Percentiles rank a stretch among this genome's conserved stretches.
Evolutionary conservation across 2,329 filamentous ascomycete genomes (phyloP).

Genomic region (Fusarium napiforme): DNA sequence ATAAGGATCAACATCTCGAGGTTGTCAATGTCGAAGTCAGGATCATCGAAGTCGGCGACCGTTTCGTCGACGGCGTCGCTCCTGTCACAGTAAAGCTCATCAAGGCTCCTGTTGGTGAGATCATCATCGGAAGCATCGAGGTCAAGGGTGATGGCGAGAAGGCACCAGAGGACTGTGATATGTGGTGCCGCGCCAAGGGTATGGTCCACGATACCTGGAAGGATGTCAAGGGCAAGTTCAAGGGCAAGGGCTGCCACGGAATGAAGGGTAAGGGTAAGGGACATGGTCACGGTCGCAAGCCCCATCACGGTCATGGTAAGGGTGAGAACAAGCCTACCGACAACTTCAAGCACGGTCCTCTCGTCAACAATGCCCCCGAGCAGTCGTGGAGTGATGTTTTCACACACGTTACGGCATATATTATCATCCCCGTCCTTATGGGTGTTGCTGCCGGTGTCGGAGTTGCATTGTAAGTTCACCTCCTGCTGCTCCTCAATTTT

Average conservation of each 20-base stretch:
- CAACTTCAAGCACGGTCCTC: constrained; percentile 24
- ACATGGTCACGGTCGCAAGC: constrained; percentile 21
- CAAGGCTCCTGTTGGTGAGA: constrained; percentile 64
- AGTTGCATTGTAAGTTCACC: constrained; percentile 67
- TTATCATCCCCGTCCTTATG: constrained; percentile 74
- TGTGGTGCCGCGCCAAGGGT: constrained; percentile 62
- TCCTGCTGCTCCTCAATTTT: neutral
- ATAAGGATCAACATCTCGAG: constrained; percentile 62
- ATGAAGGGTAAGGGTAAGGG: constrained; percentile 17
- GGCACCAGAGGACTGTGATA: constrained; percentile 52
- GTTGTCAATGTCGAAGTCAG: constrained; percentile 66
- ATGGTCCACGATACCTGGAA: constrained; percentile 45
- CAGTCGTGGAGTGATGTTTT: constrained; percentile 60
- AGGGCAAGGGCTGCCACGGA: constrained; percentile 44
- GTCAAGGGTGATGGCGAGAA: constrained; percentile 45
- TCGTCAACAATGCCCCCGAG: constrained; percentile 32
- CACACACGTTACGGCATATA: constrained; percentile 67
- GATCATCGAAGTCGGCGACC: constrained; percentile 68
- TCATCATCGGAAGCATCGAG: constrained; percentile 64
- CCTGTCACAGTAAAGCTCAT: constrained; percentile 70
- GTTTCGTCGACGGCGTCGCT: constrained; percentile 65
- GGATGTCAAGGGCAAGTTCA: constrained; percentile 42
- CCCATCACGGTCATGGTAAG: constrained; percentile 30
- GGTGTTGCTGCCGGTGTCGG: constrained; percentile 75
- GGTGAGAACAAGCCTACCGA: constrained; percentile 38